These are phyloP conservation scores for Penicillium antarcticum DNA, from an alignment of 495 filamentous ascomycete genomes.

Conservation along the genomic window DNA sequence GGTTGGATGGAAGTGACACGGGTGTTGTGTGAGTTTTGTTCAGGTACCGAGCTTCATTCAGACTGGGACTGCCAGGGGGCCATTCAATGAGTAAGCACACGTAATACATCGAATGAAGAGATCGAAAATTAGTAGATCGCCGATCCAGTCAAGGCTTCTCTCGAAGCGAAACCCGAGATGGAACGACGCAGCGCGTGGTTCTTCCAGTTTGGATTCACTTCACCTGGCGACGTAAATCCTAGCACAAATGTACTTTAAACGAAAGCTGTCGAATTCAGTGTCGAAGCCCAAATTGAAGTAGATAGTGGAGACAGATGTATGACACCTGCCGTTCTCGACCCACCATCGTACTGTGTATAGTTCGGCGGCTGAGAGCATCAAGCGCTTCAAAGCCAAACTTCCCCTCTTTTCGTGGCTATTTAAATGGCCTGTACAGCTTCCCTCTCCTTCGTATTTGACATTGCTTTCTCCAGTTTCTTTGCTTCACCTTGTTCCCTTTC, in stretches of 20 bases:
- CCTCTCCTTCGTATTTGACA: background rate
- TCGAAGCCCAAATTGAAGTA: too few relatives aligned
- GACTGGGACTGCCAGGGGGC: too few relatives aligned
- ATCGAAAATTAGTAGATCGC: background rate
- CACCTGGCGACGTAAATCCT: constrained; percentile 1
- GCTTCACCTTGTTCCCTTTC: background rate
- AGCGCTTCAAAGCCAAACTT: background rate
- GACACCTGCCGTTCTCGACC: constrained; percentile 3
- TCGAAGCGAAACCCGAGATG: background rate
- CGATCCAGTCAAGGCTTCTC: background rate
- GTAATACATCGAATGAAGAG: too few relatives aligned
- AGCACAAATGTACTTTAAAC: too few relatives aligned
- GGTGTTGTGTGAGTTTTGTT: too few relatives aligned
- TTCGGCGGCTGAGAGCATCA: background rate
- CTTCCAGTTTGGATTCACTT: background rate
- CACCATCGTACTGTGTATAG: constrained; percentile 1
- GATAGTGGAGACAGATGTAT: constrained; percentile 1
- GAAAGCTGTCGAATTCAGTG: too few relatives aligned
- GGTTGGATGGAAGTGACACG: too few relatives aligned
- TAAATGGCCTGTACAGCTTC: background rate
- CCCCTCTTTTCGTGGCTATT: constrained; percentile 2
- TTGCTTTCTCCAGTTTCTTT: constrained; percentile 1
- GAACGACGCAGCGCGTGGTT: background rate
- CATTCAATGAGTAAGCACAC: too few relatives aligned
- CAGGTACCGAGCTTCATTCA: too few relatives aligned